Evolutionary conservation across 768 basidiomycete species (phyloP).

Genomic region (Tricholoma hemisulphureum): DNA sequence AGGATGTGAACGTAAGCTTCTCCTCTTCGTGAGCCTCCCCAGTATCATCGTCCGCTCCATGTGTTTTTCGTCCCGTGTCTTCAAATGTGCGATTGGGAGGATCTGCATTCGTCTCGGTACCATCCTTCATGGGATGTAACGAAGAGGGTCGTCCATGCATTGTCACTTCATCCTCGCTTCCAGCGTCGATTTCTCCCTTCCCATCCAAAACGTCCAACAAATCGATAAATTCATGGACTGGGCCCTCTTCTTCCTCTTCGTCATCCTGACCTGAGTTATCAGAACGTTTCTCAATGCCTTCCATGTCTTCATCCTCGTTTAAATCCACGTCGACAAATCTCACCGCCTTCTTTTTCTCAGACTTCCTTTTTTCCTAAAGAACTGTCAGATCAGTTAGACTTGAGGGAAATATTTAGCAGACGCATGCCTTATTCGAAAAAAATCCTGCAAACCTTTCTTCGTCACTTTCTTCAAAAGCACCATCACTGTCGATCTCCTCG

Average conservation of each 20-base stretch:
- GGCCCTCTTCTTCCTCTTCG: conserved; percentile 43
- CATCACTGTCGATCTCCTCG: conserved; percentile 84
- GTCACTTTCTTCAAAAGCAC: conserved; percentile 79
- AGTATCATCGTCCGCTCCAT: conserved; percentile 36
- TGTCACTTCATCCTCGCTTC: no score
- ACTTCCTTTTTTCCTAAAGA: conserved; percentile 25
- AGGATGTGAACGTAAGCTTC: conserved; percentile 43
- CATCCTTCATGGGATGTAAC: no score
- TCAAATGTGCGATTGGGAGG: no score
- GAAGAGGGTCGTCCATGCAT: no score
- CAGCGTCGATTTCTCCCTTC: conserved; percentile 46
- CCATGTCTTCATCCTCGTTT: conserved; percentile 52
- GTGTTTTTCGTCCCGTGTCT: conserved; percentile 37
- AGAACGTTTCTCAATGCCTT: conserved; percentile 23
- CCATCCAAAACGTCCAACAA: conserved; percentile 67
- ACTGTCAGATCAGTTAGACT: conserved; percentile 10
- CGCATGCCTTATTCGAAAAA: conserved; percentile 44
- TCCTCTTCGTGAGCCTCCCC: conserved; percentile 41
- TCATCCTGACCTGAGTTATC: conserved; percentile 37
- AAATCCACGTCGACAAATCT: conserved; percentile 60
- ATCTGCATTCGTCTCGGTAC: no score
- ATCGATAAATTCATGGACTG: conserved; percentile 59
- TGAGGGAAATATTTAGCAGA: conserved; percentile 1
- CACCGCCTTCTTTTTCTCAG: conserved; percentile 30
- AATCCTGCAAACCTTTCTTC: conserved; percentile 76